phyloP scores from a whole-genome alignment of 768 basidiomycete species.

The Tephrocybe sp. region DNA sequence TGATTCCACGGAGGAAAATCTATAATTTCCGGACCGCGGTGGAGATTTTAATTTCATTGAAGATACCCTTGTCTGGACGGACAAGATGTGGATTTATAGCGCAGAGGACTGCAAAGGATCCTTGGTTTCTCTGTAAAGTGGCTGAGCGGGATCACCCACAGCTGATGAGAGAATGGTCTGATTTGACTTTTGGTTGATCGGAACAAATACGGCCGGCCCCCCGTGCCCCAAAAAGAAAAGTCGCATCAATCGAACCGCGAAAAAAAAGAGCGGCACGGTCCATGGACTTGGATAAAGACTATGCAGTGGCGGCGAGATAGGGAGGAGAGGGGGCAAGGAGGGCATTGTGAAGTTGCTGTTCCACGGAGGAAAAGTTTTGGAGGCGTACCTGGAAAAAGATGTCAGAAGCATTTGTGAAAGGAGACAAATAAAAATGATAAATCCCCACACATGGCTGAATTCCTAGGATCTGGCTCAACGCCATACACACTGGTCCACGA shows the following conservation, averaged over 20 bases:
- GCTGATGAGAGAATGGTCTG: constrained; percentile 10
- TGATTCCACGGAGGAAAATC: constrained; percentile 36
- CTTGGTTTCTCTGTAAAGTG: not conserved
- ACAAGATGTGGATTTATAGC: constrained; percentile 9
- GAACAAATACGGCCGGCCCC: constrained; percentile 35
- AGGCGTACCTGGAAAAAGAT: constrained; percentile 41
- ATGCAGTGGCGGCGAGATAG: not conserved
- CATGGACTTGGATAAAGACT: not conserved
- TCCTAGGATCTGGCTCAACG: constrained; percentile 42
- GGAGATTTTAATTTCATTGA: constrained; percentile 21
- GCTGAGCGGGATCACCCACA: not conserved
- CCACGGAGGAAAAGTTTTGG: constrained; percentile 29
- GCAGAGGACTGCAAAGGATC: not conserved
- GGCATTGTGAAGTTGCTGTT: constrained; percentile 15
- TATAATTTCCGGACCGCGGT: constrained; percentile 37
- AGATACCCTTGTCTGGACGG: constrained; percentile 3
- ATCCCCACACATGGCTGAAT: constrained; percentile 41
- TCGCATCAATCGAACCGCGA: constrained; percentile 19
- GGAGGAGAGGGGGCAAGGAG: not conserved
- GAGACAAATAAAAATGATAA: constrained; percentile 40
- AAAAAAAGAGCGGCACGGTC: constrained; percentile 3
- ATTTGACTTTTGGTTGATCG: constrained; percentile 32
- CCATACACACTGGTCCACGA: constrained; percentile 50
- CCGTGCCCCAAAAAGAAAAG: constrained; percentile 23
- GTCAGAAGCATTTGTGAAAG: constrained; percentile 27